These are phyloP conservation scores for Dendrothele bispora DNA, from an alignment of 768 basidiomycete genomes.

Conservation along the genomic window DNA sequence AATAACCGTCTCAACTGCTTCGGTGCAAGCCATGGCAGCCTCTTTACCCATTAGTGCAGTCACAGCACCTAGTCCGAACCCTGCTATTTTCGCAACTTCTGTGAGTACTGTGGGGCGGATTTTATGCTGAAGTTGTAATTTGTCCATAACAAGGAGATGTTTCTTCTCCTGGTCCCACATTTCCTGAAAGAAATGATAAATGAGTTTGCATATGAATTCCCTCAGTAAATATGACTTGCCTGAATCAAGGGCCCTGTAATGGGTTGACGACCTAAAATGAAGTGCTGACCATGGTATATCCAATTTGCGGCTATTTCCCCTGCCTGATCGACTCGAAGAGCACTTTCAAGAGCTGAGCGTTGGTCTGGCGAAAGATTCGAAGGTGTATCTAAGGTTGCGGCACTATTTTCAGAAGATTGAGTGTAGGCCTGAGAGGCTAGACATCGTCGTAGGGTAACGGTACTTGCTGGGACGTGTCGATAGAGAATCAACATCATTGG, in stretches of 20 bases:
- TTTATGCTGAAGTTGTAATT: constrained; percentile 78
- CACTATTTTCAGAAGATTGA: constrained; percentile 33
- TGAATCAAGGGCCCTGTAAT: constrained; percentile 67
- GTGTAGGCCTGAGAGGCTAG: constrained; percentile 51
- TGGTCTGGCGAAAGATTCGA: constrained; percentile 47
- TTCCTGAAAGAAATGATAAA: constrained; percentile 63
- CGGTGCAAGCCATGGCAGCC: constrained; percentile 97
- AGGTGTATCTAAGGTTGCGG: constrained; percentile 57
- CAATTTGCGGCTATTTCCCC: constrained; percentile 96
- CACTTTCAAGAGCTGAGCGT: constrained; percentile 54
- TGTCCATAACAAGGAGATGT: constrained; percentile 85
- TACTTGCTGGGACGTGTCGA: constrained; percentile 1
- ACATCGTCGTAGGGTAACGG: constrained; percentile 1
- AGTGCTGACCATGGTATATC: constrained; percentile 89
- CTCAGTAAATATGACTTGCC: constrained; percentile 40
- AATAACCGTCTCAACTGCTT: constrained; percentile 96
- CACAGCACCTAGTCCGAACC: constrained; percentile 80
- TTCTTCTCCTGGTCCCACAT: constrained; percentile 99
- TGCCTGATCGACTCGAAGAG: constrained; percentile 90
- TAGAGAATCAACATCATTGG: no score
- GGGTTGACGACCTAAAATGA: constrained; percentile 63
- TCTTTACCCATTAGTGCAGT: constrained; percentile 90
- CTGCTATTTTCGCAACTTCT: constrained; percentile 83
- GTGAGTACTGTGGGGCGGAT: constrained; percentile 83
- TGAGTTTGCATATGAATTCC: no score